Percentiles rank a stretch among this genome's conserved stretches.
Evolutionary conservation across 1,284 basidiomycete species (phyloP).

Genomic region (Ustilago nuda): DNA sequence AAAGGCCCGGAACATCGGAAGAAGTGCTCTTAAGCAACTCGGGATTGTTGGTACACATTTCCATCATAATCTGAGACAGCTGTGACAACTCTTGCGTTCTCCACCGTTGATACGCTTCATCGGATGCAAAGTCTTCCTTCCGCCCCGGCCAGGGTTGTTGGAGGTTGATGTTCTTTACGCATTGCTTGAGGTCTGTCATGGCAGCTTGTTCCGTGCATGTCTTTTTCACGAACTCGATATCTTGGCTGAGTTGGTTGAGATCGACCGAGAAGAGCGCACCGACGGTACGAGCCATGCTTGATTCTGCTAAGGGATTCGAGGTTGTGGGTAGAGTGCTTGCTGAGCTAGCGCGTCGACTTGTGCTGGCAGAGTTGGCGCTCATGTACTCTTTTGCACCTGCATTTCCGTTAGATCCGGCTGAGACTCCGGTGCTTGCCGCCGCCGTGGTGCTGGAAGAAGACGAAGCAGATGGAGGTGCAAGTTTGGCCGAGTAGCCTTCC

Average conservation of each 20-base stretch:
- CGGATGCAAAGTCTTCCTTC: slow-evolving; percentile 85
- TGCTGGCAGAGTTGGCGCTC: slow-evolving; percentile 20
- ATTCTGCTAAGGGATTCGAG: slow-evolving; percentile 34
- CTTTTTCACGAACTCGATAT: slow-evolving; percentile 78
- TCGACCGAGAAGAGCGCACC: slow-evolving; percentile 81
- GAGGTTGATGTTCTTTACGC: slow-evolving; percentile 89
- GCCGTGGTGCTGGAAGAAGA: slow-evolving; percentile 3
- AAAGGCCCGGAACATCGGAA: slow-evolving; percentile 32
- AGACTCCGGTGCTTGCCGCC: slow-evolving; percentile 3
- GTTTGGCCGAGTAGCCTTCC: slow-evolving; percentile 84
- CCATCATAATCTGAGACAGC: slow-evolving; percentile 86
- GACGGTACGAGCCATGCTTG: slow-evolving; percentile 73
- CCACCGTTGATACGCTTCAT: slow-evolving; percentile 85
- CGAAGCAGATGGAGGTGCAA: slow-evolving; percentile 68
- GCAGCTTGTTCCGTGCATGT: slow-evolving; percentile 77
- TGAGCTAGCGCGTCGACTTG: slow-evolving; percentile 44
- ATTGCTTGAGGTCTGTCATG: slow-evolving; percentile 75
- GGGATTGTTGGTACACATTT: slow-evolving; percentile 87
- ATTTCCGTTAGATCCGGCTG: slow-evolving; percentile 27
- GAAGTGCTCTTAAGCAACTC: slow-evolving; percentile 80
- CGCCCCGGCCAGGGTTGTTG: slow-evolving; percentile 85
- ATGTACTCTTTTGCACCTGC: slow-evolving; percentile 29
- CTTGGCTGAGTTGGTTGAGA: slow-evolving; percentile 77
- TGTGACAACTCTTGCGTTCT: slow-evolving; percentile 83
- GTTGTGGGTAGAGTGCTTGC: slow-evolving; percentile 32